phyloP scores from a whole-genome alignment of 345 rosid genomes.

The Eucalyptus pauciflora region DNA sequence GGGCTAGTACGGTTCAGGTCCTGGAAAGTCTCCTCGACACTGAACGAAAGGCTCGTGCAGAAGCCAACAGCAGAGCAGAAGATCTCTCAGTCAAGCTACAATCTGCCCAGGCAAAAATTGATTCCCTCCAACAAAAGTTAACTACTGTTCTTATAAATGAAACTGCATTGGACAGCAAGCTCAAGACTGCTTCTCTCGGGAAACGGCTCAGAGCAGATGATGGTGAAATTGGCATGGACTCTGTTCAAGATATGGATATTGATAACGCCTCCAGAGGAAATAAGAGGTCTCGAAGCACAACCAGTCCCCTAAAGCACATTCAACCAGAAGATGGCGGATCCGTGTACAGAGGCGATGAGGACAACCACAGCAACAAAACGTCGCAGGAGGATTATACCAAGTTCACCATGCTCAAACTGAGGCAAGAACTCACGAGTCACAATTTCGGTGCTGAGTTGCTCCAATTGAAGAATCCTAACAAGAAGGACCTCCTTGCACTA shows the following conservation, averaged over 20 bases:
- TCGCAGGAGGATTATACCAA: constrained; percentile 65
- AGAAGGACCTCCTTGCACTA: constrained; percentile 76
- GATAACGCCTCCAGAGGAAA: constrained; percentile 35
- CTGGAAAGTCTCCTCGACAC: constrained; percentile 73
- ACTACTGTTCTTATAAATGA: constrained; percentile 79
- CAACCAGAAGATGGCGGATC: constrained; percentile 70
- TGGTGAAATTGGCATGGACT: constrained; percentile 52
- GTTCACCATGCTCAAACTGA: constrained; percentile 68
- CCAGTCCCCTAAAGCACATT: constrained; percentile 32
- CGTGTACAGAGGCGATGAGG: constrained; percentile 48
- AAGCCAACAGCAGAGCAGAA: constrained; percentile 68
- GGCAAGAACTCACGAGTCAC: constrained; percentile 83
- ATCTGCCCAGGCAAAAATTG: constrained; percentile 81
- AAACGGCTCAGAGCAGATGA: constrained; percentile 63
- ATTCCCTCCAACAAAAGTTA: constrained; percentile 69
- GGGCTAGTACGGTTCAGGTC: constrained; percentile 67
- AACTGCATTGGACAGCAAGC: constrained; percentile 73
- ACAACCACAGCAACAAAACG: constrained; percentile 41
- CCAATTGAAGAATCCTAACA: constrained; percentile 56
- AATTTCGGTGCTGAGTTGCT: constrained; percentile 78
- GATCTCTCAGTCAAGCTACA: constrained; percentile 78
- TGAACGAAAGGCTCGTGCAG: constrained; percentile 74
- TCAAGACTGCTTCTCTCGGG: constrained; percentile 62
- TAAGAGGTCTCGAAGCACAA: constrained; percentile 61
- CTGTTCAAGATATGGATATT: constrained; percentile 41